phyloP scores from a whole-genome alignment of 768 basidiomycete genomes.

The Leucogyrophana mollusca region DNA sequence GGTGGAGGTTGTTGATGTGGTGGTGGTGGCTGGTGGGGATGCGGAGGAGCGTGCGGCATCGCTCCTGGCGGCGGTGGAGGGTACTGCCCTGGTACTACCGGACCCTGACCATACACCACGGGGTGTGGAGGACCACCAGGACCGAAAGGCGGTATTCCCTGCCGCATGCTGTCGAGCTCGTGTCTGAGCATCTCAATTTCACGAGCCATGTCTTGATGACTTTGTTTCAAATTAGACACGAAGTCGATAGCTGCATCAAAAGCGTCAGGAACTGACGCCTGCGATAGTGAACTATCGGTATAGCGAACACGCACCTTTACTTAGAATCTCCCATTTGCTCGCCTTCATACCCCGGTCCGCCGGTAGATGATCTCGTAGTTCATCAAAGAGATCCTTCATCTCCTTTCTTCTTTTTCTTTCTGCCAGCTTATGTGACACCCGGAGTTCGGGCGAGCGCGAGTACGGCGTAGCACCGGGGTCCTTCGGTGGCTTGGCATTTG shows the following conservation, averaged over 20 bases:
- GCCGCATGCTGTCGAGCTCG: slow-evolving; percentile 64
- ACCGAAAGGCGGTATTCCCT: slow-evolving; percentile 54
- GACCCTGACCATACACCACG: slow-evolving; percentile 51
- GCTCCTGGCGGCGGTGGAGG: slow-evolving; percentile 45
- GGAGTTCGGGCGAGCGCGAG: slow-evolving; percentile 91
- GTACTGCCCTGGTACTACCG: slow-evolving; percentile 42
- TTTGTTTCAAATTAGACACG: slow-evolving; percentile 74
- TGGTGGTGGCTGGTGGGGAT: slow-evolving; percentile 30
- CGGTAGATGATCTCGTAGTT: slow-evolving; percentile 89
- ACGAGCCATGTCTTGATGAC: slow-evolving; percentile 71
- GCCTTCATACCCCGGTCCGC: slow-evolving; percentile 93
- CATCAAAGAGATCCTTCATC: slow-evolving; percentile 99
- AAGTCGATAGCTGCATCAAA: slow-evolving; percentile 76
- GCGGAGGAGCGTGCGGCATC: slow-evolving; percentile 39
- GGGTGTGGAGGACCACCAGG: slow-evolving; percentile 47
- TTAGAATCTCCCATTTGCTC: slow-evolving; percentile 99
- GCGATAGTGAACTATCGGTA: slow-evolving; percentile 5
- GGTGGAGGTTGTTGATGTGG: slow-evolving; percentile 30
- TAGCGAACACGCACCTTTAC: slow-evolving; percentile 70
- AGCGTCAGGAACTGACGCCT: neutral
- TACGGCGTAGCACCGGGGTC: slow-evolving; percentile 74
- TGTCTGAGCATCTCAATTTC: slow-evolving; percentile 79
- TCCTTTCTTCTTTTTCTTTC: slow-evolving; percentile 97
- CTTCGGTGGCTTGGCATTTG: slow-evolving; percentile 37
- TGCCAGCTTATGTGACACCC: slow-evolving; percentile 95